Conservation (phyloP, 495 filamentous ascomycete species). For the Apiosordaria backusii region DNA sequence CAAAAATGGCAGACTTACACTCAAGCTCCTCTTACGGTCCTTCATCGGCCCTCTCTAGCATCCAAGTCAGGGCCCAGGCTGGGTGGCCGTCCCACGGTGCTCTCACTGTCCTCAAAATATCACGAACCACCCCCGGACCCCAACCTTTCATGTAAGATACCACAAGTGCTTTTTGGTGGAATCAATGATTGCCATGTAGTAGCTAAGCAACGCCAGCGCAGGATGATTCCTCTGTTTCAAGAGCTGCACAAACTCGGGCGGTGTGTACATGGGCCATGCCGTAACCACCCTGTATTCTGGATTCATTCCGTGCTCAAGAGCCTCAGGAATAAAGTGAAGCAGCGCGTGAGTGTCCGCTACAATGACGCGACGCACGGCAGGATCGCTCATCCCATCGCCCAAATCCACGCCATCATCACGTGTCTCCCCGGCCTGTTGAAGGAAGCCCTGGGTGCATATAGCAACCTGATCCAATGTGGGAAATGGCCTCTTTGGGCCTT, state of each 20-base stretch:
- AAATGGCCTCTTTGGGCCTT: neutral
- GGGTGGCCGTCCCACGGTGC: conserved; percentile 25
- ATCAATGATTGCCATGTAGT: conserved; percentile 30
- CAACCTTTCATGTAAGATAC: conserved; percentile 29
- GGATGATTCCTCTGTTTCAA: conserved; percentile 21
- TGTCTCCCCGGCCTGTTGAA: conserved; percentile 13
- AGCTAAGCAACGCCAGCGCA: conserved; percentile 26
- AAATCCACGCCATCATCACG: conserved; percentile 1
- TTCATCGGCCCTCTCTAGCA: neutral
- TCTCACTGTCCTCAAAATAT: conserved; percentile 16
- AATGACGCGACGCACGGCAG: conserved; percentile 11
- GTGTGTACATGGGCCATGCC: conserved; percentile 27
- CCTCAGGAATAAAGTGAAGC: conserved; percentile 7
- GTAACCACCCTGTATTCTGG: conserved; percentile 27
- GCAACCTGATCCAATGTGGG: conserved; percentile 7
- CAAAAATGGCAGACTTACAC: no score
- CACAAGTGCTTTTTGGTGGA: conserved; percentile 24
- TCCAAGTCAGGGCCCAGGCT: conserved; percentile 24
- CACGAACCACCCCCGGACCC: conserved; percentile 20
- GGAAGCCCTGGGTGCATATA: neutral
- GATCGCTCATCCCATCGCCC: neutral
- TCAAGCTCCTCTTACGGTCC: no score
- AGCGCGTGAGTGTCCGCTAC: conserved; percentile 15
- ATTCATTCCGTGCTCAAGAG: neutral
- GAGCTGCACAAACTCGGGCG: conserved; percentile 20